phyloP scores from a whole-genome alignment of 2,329 filamentous ascomycete species.

The Ilyonectria destructans region DNA sequence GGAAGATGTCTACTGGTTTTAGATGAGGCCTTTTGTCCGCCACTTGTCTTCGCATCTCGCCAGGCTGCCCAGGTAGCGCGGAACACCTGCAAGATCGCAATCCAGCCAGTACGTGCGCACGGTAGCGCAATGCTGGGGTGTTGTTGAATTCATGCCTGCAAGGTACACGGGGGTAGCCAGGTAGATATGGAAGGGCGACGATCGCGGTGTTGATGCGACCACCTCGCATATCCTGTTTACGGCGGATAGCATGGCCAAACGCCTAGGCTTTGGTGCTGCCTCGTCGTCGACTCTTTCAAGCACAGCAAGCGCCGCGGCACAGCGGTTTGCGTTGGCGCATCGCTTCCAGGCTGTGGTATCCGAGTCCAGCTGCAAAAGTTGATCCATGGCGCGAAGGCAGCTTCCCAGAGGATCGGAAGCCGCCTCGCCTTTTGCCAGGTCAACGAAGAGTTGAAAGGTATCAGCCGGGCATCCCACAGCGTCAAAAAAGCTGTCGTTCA shows the following conservation, averaged over 20 bases:
- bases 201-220: slow-evolving; percentile 51
- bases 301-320: slow-evolving; percentile 55
- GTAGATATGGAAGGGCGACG: slow-evolving; percentile 58
- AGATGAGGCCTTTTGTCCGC: slow-evolving; percentile 46
- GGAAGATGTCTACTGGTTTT: not conserved
- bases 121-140: slow-evolving; percentile 52
- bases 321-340: slow-evolving; percentile 54
- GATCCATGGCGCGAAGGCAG: slow-evolving; percentile 47
- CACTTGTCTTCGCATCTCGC: slow-evolving; percentile 55
- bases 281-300: slow-evolving; percentile 32
- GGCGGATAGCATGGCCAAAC: slow-evolving; percentile 47
- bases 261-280: not conserved
- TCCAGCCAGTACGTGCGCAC: slow-evolving; percentile 58
- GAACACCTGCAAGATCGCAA: slow-evolving; percentile 56
- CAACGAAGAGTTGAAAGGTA: slow-evolving; percentile 56
- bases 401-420: slow-evolving; percentile 32
- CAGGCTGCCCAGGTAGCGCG: slow-evolving; percentile 52
- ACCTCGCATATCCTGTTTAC: slow-evolving; percentile 56
- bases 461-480: slow-evolving; percentile 58
- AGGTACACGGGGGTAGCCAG: slow-evolving; percentile 57
- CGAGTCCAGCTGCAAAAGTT: slow-evolving; percentile 42
- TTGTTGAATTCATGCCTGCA: slow-evolving; percentile 55
- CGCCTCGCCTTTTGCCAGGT: slow-evolving; percentile 48
- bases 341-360: slow-evolving; percentile 41
- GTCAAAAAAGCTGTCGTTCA: slow-evolving; percentile 54